Evolutionary conservation across 192 early-diverging fungal species (phyloP).

Genomic region (Podila clonocystis): DNA sequence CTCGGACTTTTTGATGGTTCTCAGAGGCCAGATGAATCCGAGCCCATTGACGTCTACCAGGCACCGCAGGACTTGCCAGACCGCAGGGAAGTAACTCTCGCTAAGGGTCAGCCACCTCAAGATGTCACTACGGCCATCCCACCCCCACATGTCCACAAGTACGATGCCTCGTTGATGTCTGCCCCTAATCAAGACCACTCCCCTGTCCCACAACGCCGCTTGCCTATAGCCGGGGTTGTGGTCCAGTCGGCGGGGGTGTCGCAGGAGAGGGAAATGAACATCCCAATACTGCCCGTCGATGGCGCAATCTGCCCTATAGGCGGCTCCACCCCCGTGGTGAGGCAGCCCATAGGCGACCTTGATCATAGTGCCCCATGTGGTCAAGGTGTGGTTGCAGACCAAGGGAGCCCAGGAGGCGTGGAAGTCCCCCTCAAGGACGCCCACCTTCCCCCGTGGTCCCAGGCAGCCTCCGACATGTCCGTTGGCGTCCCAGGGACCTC

Average conservation of each 20-base stretch:
- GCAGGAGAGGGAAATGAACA: constrained; percentile 1
- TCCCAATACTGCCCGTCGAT: constrained; percentile 13
- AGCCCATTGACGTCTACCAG: neutral
- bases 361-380: constrained; percentile 30
- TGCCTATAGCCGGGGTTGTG: constrained; percentile 1
- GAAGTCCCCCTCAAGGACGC: neutral
- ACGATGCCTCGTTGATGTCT: constrained; percentile 13
- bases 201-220: constrained; percentile 11
- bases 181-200: constrained; percentile 4
- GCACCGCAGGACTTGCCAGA: constrained; percentile 8
- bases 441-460: neutral
- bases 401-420: constrained; percentile 25
- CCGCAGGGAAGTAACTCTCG: neutral
- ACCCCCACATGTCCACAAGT: neutral
- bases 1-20: neutral
- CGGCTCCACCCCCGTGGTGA: constrained; percentile 2
- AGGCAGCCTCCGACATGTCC: neutral
- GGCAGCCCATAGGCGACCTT: constrained; percentile 19
- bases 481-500: neutral
- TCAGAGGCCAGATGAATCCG: too few species aligned
- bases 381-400: constrained; percentile 26
- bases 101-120: neutral
- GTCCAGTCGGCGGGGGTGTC: constrained; percentile 15
- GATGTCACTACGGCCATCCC: neutral
- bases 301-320: constrained; percentile 11